Percentiles rank a stretch among this genome's conserved stretches.
Conservation (phyloP, 2,329 filamentous ascomycete genomes). For the Paecilomyces dactylethromorphus region DNA sequence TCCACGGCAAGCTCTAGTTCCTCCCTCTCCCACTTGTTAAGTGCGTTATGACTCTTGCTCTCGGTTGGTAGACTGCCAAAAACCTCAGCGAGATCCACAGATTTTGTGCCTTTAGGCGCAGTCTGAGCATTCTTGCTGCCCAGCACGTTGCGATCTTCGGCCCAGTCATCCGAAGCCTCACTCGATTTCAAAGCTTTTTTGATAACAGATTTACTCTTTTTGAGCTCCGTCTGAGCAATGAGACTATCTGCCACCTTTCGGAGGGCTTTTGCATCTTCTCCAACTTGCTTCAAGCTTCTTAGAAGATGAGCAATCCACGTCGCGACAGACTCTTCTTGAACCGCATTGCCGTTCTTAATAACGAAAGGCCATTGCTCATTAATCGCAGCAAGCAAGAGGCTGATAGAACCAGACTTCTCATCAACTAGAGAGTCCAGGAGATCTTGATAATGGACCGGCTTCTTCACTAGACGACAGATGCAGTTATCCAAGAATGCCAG, state of each 20-base stretch:
- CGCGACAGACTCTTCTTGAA: conserved; percentile 43
- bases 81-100: conserved; percentile 45
- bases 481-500: conserved; percentile 82
- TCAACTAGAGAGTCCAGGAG: conserved; percentile 33
- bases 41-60: conserved; percentile 35
- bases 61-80: conserved; percentile 46
- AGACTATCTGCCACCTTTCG: conserved; percentile 38
- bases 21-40: conserved; percentile 65
- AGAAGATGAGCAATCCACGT: conserved; percentile 55
- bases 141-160: conserved; percentile 2
- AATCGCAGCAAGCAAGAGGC: conserved; percentile 62
- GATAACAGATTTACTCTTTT: conserved; percentile 23
- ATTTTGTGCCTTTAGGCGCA: conserved; percentile 1
- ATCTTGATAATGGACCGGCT: conserved; percentile 73
- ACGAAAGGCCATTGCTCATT: conserved; percentile 73
- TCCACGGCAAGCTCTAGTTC: conserved; percentile 72
- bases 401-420: conserved; percentile 40
- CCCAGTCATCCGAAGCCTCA: conserved; percentile 8
- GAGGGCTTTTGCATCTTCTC: conserved; percentile 46
- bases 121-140: conserved; percentile 10
- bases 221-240: conserved; percentile 31
- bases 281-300: conserved; percentile 46
- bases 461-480: conserved; percentile 64
- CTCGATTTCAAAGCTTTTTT: conserved; percentile 32
- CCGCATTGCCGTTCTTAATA: conserved; percentile 44